Evolutionary conservation across 345 rosid genomes (phyloP).

Genomic region (Excoecaria cochinchinensis): DNA sequence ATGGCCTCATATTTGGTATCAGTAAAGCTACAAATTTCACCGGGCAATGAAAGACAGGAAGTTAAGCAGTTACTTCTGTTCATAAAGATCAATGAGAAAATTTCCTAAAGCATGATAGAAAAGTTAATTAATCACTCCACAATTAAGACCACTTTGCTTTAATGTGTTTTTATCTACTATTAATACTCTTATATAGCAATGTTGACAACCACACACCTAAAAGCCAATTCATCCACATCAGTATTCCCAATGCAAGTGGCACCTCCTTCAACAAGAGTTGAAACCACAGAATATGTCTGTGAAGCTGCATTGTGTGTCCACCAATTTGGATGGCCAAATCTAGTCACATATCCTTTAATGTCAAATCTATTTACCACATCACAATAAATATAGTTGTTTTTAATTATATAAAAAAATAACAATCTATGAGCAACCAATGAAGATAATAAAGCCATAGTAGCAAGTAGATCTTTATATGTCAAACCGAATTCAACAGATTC

Average conservation of each 20-base stretch:
- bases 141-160: neutral
- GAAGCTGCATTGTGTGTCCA: conserved; percentile 67
- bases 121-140: neutral
- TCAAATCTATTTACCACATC: conserved; percentile 60
- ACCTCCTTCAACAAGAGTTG: conserved; percentile 81
- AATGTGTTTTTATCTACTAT: neutral
- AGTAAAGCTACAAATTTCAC: neutral
- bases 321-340: conserved; percentile 98
- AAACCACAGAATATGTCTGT: conserved; percentile 60
- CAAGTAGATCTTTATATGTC: neutral
- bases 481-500: neutral
- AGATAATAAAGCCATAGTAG: neutral
- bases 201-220: conserved; percentile 41
- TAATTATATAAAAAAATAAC: neutral
- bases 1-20: conserved; percentile 6
- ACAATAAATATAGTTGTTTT: conserved; percentile 8
- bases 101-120: neutral
- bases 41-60: neutral
- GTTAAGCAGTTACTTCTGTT: neutral
- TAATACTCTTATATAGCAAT: neutral
- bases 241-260: conserved; percentile 95
- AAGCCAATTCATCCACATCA: conserved; percentile 80
- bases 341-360: conserved; percentile 76
- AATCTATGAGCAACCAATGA: neutral
- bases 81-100: neutral